These are phyloP conservation scores for Jatropha curcas DNA, from an alignment of 345 rosid genomes.

Conservation along the genomic window DNA sequence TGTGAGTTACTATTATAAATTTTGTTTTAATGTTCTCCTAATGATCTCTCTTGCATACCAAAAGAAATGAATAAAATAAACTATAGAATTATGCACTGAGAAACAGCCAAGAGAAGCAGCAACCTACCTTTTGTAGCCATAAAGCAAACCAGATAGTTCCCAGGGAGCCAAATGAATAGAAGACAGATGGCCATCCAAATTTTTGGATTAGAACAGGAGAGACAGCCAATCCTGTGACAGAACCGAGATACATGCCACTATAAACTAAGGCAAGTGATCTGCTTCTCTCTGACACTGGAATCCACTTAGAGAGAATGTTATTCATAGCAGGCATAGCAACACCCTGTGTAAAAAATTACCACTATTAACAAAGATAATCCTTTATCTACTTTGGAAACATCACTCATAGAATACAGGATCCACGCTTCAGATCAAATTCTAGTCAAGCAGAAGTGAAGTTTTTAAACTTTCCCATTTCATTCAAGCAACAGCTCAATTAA, in stretches of 20 bases:
- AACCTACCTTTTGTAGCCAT: conserved; percentile 67
- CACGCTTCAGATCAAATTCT: not conserved
- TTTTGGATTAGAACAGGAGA: conserved; percentile 83
- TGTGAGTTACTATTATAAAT: not conserved
- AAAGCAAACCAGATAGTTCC: conserved; percentile 88
- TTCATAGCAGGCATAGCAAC: conserved; percentile 99
- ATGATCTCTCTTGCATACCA: not conserved
- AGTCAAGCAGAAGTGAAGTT: not conserved
- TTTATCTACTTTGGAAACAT: conserved; percentile 12
- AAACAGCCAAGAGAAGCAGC: conserved; percentile 16
- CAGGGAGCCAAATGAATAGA: conserved; percentile 91
- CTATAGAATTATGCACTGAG: not conserved
- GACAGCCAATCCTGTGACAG: conserved; percentile 82
- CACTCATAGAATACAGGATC: conserved; percentile 7
- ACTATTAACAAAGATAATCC: conserved; percentile 25
- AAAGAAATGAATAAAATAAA: not conserved
- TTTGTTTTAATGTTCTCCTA: not conserved
- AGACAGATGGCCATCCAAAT: conserved; percentile 96
- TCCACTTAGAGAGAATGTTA: conserved; percentile 94
- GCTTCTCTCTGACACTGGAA: conserved; percentile 98
- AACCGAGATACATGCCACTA: conserved; percentile 99
- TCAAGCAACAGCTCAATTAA: not conserved
- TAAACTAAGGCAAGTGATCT: conserved; percentile 93
- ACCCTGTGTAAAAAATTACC: conserved; percentile 59
- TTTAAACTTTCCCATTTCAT: not conserved